Evolutionary conservation across 306 rosid species (phyloP), one percentile per base, ranked within the genome.

Genomic region (Pueraria montana): DNA sequence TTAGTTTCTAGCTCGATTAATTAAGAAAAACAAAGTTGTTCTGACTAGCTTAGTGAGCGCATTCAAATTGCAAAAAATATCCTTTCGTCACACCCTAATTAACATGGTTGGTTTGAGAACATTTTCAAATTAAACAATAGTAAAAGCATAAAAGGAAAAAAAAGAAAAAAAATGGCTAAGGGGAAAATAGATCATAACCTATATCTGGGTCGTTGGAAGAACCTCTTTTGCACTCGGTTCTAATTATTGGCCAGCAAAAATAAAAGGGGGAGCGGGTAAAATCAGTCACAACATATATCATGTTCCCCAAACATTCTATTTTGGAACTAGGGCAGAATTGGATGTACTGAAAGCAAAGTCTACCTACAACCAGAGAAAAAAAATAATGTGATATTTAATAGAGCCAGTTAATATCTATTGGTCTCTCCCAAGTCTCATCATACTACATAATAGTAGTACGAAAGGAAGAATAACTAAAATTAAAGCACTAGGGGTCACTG

Each of bases 51-150:
- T 61, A 27, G 46, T 74, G 27, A 42, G 16, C 45, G 45, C 11
- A 73, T 79, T 73, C 27, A 26, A 65, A 21, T 61, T 55, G 78
- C 0, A 36, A 79, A 72, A 65, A 4, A 1, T 0, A 45, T 38
- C 63, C 70, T 62, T 74, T 84, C 27, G 32, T 36, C 74, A 11
- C 58, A 45, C 52, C 16, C 61, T 72, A 62, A 20, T 40, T 52
- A 67, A 14, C 59, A 71, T 26, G 62, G 63, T 71, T 84, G 65
- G 27, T 62, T 62, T 65, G 56, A 49, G 58, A 72, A 80, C 4
- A 2, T 11, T 20, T 75, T 58, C 48, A 48, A 48, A 32, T 32
- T 5, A 63, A 48, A 20, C 40, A 45, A 45, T 63, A 21, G 49
- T 30, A 40, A 59, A 46, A 38, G 11, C 13, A 64, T 34, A 16